Percentiles rank a stretch among this genome's conserved stretches.
These are phyloP conservation scores for Trichoderma oligosporum DNA, from an alignment of 2,329 filamentous ascomycete species.

Conservation along the genomic window DNA sequence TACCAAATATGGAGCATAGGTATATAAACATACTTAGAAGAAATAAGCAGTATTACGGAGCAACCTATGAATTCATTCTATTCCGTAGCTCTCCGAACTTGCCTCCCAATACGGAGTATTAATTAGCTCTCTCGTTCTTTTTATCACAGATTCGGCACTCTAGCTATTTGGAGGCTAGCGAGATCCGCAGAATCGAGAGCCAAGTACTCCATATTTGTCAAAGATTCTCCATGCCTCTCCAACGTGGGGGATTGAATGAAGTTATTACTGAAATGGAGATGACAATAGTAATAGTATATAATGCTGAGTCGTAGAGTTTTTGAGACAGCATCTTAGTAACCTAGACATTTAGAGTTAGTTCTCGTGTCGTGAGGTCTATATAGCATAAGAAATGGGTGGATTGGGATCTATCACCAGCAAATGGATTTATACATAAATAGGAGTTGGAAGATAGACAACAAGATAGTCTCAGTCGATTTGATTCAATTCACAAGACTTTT, in stretches of 20 bases:
- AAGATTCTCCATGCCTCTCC: not conserved
- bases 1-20: not conserved
- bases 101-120: not conserved
- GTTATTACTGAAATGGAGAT: no score
- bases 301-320: no score
- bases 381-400: not conserved
- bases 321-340: not conserved
- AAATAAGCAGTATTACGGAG: not conserved
- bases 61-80: not conserved
- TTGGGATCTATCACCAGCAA: not conserved
- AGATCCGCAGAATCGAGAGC: not conserved
- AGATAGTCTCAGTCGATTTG: not conserved
- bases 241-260: not conserved
- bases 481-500: not conserved
- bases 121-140: not conserved
- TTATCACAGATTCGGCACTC: not conserved
- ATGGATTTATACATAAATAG: not conserved
- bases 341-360: not conserved
- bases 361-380: not conserved
- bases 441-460: not conserved
- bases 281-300: no score
- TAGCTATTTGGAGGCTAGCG: constrained; percentile 10
- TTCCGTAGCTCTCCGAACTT: not conserved
- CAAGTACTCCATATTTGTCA: not conserved
- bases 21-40: no score